A percentile compares a stretch with the other conserved stretches of the same genome.
Conservation (phyloP, 441 rosid genomes). For the Viola pubescens region DNA sequence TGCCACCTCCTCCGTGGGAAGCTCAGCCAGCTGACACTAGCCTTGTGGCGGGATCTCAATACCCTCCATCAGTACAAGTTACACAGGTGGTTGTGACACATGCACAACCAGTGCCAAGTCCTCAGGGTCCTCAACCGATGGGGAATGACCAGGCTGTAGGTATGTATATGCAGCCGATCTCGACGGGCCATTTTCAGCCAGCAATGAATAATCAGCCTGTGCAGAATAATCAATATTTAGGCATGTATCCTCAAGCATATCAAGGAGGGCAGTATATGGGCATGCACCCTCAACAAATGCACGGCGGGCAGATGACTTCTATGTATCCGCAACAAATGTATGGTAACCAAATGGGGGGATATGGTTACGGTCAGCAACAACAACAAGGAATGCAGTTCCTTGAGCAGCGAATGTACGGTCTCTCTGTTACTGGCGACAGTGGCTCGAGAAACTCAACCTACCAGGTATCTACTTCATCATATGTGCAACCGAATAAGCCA, state of each 20-base stretch:
- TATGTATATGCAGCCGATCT: not conserved
- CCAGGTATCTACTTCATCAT: constrained; percentile 54
- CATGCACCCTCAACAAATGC: constrained; percentile 49
- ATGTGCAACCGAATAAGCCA: constrained; percentile 51
- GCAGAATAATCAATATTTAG: constrained; percentile 35
- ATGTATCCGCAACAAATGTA: constrained; percentile 73
- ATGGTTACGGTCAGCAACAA: constrained; percentile 68
- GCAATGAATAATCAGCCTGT: not conserved
- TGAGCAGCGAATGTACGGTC: constrained; percentile 69
- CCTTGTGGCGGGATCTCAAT: constrained; percentile 50
- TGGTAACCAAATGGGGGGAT: constrained; percentile 62
- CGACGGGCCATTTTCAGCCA: not conserved
- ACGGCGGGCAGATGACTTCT: constrained; percentile 40
- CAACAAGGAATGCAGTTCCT: constrained; percentile 54
- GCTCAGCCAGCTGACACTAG: constrained; percentile 61
- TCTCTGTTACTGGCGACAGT: constrained; percentile 63
- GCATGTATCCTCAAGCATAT: constrained; percentile 32
- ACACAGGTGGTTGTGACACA: constrained; percentile 44
- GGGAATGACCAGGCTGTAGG: constrained; percentile 29
- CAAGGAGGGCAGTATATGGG: constrained; percentile 52
- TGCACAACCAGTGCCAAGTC: constrained; percentile 38
- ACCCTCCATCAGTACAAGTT: constrained; percentile 55
- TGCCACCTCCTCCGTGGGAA: constrained; percentile 99
- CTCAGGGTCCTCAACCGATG: constrained; percentile 40
- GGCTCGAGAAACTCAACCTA: constrained; percentile 37